phyloP scores from a whole-genome alignment of 768 basidiomycete genomes.

The Crassisporium funariophilum region DNA sequence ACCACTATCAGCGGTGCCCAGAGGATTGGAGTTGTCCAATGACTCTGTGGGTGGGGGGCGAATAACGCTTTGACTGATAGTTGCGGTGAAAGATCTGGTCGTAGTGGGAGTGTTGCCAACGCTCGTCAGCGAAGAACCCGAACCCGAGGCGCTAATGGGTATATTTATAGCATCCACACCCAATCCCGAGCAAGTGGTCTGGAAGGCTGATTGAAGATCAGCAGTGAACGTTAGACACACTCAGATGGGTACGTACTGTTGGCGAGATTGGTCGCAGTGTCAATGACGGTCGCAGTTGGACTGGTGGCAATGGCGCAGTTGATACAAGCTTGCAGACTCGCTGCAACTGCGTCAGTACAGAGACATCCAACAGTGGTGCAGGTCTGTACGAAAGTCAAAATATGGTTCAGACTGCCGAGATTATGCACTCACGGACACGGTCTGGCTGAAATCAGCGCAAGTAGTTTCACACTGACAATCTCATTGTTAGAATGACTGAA shows the following conservation, averaged over 20 bases:
- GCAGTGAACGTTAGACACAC: constrained; percentile 4
- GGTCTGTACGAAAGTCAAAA: too few species aligned
- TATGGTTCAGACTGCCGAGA: too few species aligned
- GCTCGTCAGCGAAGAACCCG: too few species aligned
- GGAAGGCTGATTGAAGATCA: neutral
- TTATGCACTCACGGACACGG: too few species aligned
- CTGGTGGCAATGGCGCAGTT: constrained; percentile 26
- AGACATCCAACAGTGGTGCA: neutral
- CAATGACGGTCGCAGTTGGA: constrained; percentile 13
- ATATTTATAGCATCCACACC: neutral
- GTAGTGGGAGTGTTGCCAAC: neutral
- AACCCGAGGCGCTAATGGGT: neutral
- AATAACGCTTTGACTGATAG: neutral
- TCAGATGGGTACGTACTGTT: constrained; percentile 22
- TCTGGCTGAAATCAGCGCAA: too few species aligned
- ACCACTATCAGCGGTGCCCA: neutral
- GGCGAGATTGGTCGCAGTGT: constrained; percentile 24
- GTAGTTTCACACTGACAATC: too few species aligned
- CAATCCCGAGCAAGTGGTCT: neutral
- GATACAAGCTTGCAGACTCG: constrained; percentile 30
- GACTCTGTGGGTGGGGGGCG: neutral
- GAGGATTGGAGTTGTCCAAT: neutral
- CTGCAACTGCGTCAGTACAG: too few species aligned
- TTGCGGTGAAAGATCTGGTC: neutral
- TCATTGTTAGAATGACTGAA: too few species aligned